These are phyloP conservation scores for Fusarium veterinarium DNA, from an alignment of 2,329 filamentous ascomycete species.

Conservation along the genomic window DNA sequence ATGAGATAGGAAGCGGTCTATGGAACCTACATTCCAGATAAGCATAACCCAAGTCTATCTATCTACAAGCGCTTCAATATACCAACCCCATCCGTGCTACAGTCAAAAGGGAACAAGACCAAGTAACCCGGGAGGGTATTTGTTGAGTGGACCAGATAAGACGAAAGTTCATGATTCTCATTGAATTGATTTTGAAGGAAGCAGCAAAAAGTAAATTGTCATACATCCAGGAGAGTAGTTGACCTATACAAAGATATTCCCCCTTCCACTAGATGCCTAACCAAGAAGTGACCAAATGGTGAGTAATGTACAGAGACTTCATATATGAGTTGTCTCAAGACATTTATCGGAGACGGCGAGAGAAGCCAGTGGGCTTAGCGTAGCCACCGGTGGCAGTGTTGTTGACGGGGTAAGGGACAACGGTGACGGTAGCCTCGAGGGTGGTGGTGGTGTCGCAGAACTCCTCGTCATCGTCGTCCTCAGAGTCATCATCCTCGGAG, in stretches of 20 bases:
- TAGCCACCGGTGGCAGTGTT: slow-evolving; percentile 52
- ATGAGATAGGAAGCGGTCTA: slow-evolving; percentile 16
- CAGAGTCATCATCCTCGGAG: slow-evolving; percentile 30
- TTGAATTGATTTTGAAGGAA: slow-evolving; percentile 43
- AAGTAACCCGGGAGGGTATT: slow-evolving; percentile 4
- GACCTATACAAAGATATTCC: slow-evolving; percentile 26
- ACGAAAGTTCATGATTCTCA: slow-evolving; percentile 45
- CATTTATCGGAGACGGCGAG: slow-evolving; percentile 49
- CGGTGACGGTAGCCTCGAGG: slow-evolving; percentile 49
- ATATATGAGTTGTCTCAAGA: slow-evolving; percentile 25
- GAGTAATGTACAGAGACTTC: slow-evolving; percentile 42
- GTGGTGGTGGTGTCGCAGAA: slow-evolving; percentile 44
- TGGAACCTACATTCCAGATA: slow-evolving; percentile 7
- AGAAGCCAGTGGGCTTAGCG: slow-evolving; percentile 51
- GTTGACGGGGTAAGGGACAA: slow-evolving; percentile 56
- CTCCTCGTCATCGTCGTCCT: slow-evolving; percentile 33
- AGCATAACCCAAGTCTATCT: slow-evolving; percentile 38
- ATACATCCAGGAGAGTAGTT: slow-evolving; percentile 42
- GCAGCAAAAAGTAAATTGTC: slow-evolving; percentile 38
- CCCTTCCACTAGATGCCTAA: slow-evolving; percentile 39
- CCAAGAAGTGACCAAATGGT: slow-evolving; percentile 38
- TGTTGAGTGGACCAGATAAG: slow-evolving; percentile 35
- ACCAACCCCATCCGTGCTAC: not conserved
- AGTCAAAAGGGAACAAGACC: slow-evolving; percentile 17
- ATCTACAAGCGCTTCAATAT: slow-evolving; percentile 28